Conservation (phyloP, 2,329 filamentous ascomycete species). For the Domatiomyces globalis region DNA sequence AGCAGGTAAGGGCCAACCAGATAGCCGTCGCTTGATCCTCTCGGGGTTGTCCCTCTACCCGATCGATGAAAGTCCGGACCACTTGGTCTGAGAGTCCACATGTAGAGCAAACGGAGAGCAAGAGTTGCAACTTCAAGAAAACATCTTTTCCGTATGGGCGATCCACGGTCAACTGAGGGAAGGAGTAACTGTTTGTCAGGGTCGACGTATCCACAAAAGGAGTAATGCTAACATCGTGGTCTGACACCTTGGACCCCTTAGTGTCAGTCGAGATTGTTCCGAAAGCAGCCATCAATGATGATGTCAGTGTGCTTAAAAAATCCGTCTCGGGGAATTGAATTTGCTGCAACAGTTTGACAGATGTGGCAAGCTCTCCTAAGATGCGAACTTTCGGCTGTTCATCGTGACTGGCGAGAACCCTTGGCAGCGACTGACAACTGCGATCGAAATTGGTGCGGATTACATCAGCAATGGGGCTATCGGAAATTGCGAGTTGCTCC, state of each 20-base stretch:
- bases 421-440: conserved; percentile 68
- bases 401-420: conserved; percentile 71
- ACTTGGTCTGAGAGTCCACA: not conserved
- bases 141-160: not conserved
- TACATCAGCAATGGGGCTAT: conserved; percentile 47
- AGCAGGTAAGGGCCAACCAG: conserved; percentile 64
- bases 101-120: not conserved
- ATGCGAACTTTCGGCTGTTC: conserved; percentile 60
- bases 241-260: not conserved
- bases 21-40: conserved; percentile 29
- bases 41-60: not conserved
- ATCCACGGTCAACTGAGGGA: not conserved
- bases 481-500: conserved; percentile 47
- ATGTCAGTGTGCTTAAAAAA: not conserved
- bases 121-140: not conserved
- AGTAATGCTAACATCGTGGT: not conserved
- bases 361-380: conserved; percentile 62
- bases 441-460: conserved; percentile 60
- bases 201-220: not conserved
- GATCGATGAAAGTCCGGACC: not conserved
- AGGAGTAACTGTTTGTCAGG: not conserved
- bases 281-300: not conserved
- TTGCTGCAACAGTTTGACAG: conserved; percentile 20
- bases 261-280: not conserved
- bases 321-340: not conserved